Base-by-base conservation (phyloP, 768 basidiomycete species). In the Kwoniella botswanensis region DNA sequence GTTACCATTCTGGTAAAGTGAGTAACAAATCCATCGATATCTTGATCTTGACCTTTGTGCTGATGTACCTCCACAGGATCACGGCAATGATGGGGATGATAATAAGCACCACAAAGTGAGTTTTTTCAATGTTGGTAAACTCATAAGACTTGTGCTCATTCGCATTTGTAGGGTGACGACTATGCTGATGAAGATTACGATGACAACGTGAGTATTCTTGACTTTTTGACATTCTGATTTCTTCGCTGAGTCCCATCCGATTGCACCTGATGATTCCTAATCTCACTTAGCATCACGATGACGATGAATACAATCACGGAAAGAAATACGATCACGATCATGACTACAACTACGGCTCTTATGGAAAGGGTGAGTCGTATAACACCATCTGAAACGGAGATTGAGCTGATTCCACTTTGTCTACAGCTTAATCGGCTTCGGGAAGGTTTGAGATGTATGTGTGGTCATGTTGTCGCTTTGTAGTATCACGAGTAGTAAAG, bases 51-150 rank as follows among this genome's bases (percentile, higher is more conserved):
- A 35, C 35, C 22, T 43, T 61, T 46, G 22, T 26, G 29, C 21
- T 35, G 35, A 35, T 35, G 7, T 26, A 24, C 22, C 58, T 9
- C 29, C 3, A 44, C 0, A 53, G 24, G 52, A 55, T 41, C 50
- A 65, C 29, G 63, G 53, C 35, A 55, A 65, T 4, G 29, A 65
- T 55, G 55, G 22, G 4, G 55, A 56, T 24, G 55, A 24, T n/a
- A 24, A 4, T n/a, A 12, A 56, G 18, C 55, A 56, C 26, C 18
- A 56, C n/a, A 56, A 56, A 52, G 50, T 52, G 7, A 52, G 50
- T 52, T 52, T 15, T 13, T 52, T 52, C 17, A 17, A 21, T 52
- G 50, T 21, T 17, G 17, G 15, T 17, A 52, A 18, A 52, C 5
- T 17, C 50, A 18, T 52, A 5, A 15, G 21, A 17, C 50, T 52